phyloP scores from a whole-genome alignment of 306 rosid genomes.

The Fragaria iinumae region DNA sequence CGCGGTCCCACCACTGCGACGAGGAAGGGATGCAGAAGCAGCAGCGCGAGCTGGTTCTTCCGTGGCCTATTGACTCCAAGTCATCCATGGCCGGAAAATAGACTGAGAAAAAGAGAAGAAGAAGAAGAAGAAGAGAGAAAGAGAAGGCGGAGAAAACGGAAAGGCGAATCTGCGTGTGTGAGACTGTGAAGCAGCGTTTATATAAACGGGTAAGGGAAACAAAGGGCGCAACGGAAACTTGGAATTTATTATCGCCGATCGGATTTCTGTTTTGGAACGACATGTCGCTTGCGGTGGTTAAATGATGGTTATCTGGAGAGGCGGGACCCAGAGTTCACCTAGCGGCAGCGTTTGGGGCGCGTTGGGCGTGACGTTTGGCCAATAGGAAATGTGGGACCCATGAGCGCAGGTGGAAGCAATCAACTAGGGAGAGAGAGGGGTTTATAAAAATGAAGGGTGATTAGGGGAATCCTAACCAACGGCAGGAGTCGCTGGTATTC shows the following conservation, averaged over 20 bases:
- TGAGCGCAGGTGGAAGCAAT: not conserved
- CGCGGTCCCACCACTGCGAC: slow-evolving; percentile 71
- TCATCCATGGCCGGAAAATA: slow-evolving; percentile 19
- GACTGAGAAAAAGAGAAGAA: too few species aligned
- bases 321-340: not conserved
- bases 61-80: slow-evolving; percentile 36
- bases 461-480: slow-evolving; percentile 9
- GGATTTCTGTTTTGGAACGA: not conserved
- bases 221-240: slow-evolving; percentile 27
- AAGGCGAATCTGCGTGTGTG: not conserved
- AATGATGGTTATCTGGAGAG: not conserved
- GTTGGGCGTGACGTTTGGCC: not conserved
- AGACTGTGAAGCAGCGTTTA: not conserved
- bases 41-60: slow-evolving; percentile 40
- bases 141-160: not conserved
- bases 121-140: too few species aligned
- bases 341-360: not conserved
- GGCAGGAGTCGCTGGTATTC: too few species aligned
- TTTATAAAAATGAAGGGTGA: not conserved
- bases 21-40: slow-evolving; percentile 58
- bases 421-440: not conserved
- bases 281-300: not conserved
- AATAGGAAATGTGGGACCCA: not conserved
- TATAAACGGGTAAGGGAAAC: not conserved
- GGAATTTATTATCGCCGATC: not conserved